phyloP scores from a whole-genome alignment of 805 yeast species.

The Clavispora santaluciae region DNA sequence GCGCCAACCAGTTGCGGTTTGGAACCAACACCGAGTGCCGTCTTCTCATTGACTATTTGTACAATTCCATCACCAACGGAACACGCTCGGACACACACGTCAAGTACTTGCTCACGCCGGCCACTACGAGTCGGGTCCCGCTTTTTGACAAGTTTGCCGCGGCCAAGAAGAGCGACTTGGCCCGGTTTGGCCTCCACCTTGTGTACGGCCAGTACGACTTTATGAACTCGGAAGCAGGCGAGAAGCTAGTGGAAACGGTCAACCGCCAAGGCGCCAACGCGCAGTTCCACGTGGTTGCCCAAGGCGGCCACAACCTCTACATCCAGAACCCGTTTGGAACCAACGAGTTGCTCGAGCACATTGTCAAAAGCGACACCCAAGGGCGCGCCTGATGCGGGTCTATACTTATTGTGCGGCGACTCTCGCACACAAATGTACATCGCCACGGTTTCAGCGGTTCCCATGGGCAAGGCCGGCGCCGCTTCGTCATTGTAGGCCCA shows the following conservation, averaged over 20 bases:
- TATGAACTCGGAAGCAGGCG: slow-evolving; percentile 61
- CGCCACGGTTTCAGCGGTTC: too few species aligned
- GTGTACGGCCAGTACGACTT: slow-evolving; percentile 71
- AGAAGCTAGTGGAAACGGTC: slow-evolving; percentile 22
- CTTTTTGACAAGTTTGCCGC: slow-evolving; percentile 50
- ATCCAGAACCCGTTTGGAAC: slow-evolving; percentile 43
- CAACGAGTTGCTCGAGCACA: slow-evolving; percentile 20
- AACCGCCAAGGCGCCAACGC: slow-evolving; percentile 9
- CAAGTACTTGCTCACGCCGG: slow-evolving; percentile 48
- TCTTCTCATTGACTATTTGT: slow-evolving; percentile 36
- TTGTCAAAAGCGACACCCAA: slow-evolving; percentile 5
- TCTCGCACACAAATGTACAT: too few species aligned
- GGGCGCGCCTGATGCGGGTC: not conserved
- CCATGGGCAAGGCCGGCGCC: too few species aligned
- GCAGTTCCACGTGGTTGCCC: slow-evolving; percentile 16
- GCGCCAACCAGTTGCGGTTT: slow-evolving; percentile 27
- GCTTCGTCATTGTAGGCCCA: too few species aligned
- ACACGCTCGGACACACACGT: slow-evolving; percentile 38
- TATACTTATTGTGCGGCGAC: too few species aligned
- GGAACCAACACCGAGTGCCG: slow-evolving; percentile 36
- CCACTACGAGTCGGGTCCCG: slow-evolving; percentile 63
- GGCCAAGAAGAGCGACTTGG: slow-evolving; percentile 17
- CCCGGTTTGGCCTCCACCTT: slow-evolving; percentile 37
- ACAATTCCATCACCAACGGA: slow-evolving; percentile 36
- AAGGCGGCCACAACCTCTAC: slow-evolving; percentile 43